These are phyloP conservation scores for Nigrospora sphaerica DNA, from an alignment of 2,329 filamentous ascomycete species.

Conservation along the genomic window DNA sequence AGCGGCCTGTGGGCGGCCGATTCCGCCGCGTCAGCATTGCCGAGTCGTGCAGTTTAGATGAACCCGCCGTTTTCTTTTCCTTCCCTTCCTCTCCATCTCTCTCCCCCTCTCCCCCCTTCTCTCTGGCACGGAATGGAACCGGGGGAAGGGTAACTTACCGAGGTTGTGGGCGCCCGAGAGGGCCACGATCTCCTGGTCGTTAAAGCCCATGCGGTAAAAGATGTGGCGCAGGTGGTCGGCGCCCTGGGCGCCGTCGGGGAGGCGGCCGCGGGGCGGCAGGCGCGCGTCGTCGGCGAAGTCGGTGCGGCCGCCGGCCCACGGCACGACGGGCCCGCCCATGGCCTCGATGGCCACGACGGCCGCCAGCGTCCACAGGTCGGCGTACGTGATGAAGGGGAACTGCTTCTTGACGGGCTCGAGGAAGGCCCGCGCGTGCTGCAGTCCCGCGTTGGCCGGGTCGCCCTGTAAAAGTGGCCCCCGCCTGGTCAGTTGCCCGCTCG, in stretches of 20 bases:
- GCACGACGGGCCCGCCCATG: constrained; percentile 51
- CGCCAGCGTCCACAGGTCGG: constrained; percentile 59
- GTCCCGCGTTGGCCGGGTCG: constrained; percentile 57
- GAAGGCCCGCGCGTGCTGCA: constrained; percentile 57
- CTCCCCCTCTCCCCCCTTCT: no score
- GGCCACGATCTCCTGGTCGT: constrained; percentile 91
- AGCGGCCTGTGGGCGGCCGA: constrained; percentile 44
- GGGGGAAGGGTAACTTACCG: no score
- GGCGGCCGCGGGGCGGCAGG: constrained; percentile 47
- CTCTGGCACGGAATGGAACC: no score
- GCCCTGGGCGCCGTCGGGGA: constrained; percentile 74
- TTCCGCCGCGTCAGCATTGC: no score
- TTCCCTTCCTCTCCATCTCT: no score
- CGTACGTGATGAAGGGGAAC: constrained; percentile 58
- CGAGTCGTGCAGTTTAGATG: no score
- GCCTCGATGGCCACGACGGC: constrained; percentile 50
- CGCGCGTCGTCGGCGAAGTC: constrained; percentile 56
- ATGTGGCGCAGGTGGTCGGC: constrained; percentile 78
- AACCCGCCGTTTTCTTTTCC: no score
- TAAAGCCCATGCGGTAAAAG: constrained; percentile 94
- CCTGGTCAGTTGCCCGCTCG: not conserved
- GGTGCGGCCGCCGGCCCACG: constrained; percentile 51
- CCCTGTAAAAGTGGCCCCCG: constrained; percentile 20
- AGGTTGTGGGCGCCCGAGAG: constrained; percentile 78
- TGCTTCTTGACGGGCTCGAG: constrained; percentile 53